phyloP scores from a whole-genome alignment of 495 filamentous ascomycete species.

The Astrocystis sublimbata region DNA sequence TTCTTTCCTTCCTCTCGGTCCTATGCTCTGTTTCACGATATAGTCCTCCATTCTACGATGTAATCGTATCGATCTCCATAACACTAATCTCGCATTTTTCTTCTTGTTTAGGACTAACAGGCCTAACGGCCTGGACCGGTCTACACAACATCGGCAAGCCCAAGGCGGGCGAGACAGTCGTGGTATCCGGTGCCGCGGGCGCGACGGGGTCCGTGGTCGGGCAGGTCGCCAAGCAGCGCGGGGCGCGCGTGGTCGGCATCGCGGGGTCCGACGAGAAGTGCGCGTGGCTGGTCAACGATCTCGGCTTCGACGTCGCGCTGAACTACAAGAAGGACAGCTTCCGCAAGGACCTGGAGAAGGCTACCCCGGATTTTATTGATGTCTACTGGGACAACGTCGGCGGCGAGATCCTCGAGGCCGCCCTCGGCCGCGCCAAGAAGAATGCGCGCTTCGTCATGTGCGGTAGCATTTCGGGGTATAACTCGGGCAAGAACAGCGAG shows the following conservation, averaged over 20 bases:
- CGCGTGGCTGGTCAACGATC: conserved; percentile 55
- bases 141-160: conserved; percentile 60
- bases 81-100: conserved; percentile 23
- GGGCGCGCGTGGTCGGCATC: conserved; percentile 61
- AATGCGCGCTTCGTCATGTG: conserved; percentile 63
- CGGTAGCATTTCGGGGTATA: conserved; percentile 53
- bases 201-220: conserved; percentile 69
- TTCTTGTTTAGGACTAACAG: conserved; percentile 42
- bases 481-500: conserved; percentile 34
- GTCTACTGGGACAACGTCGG: conserved; percentile 68
- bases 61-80: background rate
- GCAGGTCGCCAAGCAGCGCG: conserved; percentile 67
- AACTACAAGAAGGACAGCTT: conserved; percentile 67
- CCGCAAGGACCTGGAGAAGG: conserved; percentile 54
- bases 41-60: too few species aligned
- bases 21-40: background rate
- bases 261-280: conserved; percentile 69
- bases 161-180: conserved; percentile 61
- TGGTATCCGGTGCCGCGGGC: conserved; percentile 69
- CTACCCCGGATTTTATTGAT: conserved; percentile 63
- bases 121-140: conserved; percentile 69
- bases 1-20: background rate
- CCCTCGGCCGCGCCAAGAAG: conserved; percentile 55
- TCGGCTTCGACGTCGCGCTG: conserved; percentile 66
- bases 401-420: conserved; percentile 57